Base-by-base conservation (phyloP, 495 filamentous ascomycete genomes). In the Annulohypoxylon bovei region DNA sequence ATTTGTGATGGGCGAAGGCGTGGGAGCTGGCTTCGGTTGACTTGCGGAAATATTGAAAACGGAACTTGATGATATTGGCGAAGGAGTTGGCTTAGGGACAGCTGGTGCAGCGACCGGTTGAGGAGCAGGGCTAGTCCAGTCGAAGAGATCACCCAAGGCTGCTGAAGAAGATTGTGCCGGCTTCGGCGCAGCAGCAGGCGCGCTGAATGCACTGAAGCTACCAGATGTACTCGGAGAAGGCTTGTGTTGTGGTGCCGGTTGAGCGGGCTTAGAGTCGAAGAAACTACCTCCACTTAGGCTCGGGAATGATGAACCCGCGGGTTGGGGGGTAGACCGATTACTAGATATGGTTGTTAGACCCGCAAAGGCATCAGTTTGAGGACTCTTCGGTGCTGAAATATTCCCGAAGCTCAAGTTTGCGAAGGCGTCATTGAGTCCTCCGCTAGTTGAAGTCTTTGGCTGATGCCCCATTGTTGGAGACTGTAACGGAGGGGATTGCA, bases 401-500 rank as follows among this genome's bases (percentile, higher is more conserved):
- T 76, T 80, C 12, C 74, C 78, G 76, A 99, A 94, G 69, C 88
- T 92, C 18, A 99, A 79, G 52, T 89, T 87, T 71, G 93, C 90
- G 76, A 99, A 99, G 2, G 94, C 93, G 81, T 97, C 94, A 63
- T 91, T 90, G 54, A 99, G 79, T 3, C 90, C 92, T 6, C 92
- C 90, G 72, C 93, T 84, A 32, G 59, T 69, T 23, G 90, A 86
- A 7, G 78, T 72, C 57, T 85, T 79, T 14, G 74, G 68, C 52
- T 86, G 80, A 28, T 79, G 81, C 63, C 72, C 68, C 72, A 80
- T 68, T 77, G 81, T 76, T 66, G 80, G 75, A 76, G 79, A 79
- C 62, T 69, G 68, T 32, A 82, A 65, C 25, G 83, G 55, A 6
- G 88, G 85, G 33, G 89, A 89, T 64, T 89, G 82, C 83, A 92